Conservation (phyloP, 2,329 filamentous ascomycete species). For the Penicillium sp. region DNA sequence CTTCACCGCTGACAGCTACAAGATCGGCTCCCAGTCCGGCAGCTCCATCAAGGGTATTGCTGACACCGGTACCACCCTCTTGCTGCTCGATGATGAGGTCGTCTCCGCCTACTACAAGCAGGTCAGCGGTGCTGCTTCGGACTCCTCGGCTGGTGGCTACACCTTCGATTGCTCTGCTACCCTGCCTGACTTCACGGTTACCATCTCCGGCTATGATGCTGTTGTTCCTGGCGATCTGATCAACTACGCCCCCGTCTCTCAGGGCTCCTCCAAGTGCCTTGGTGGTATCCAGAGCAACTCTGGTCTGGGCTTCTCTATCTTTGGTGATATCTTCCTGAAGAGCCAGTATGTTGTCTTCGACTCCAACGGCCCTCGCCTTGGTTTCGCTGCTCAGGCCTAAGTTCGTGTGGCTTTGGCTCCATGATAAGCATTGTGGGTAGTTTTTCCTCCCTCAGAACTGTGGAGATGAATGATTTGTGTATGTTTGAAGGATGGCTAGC, state of each 20-base stretch:
- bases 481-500: slow-evolving; percentile 13
- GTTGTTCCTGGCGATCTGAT: slow-evolving; percentile 56
- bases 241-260: slow-evolving; percentile 51
- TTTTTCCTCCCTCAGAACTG: not conserved
- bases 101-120: slow-evolving; percentile 61
- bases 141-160: slow-evolving; percentile 54
- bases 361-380: slow-evolving; percentile 47
- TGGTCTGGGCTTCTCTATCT: slow-evolving; percentile 64
- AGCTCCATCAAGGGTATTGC: slow-evolving; percentile 57
- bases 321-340: slow-evolving; percentile 80
- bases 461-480: slow-evolving; percentile 7
- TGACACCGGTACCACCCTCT: slow-evolving; percentile 68
- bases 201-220: slow-evolving; percentile 51
- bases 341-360: slow-evolving; percentile 74
- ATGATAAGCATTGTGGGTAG: not conserved
- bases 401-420: not conserved
- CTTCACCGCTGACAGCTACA: slow-evolving; percentile 59
- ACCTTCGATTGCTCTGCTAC: slow-evolving; percentile 52
- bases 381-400: slow-evolving; percentile 47
- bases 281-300: slow-evolving; percentile 70
- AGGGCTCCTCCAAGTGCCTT: slow-evolving; percentile 58
- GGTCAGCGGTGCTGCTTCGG: slow-evolving; percentile 54
- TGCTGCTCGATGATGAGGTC: slow-evolving; percentile 57
- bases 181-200: slow-evolving; percentile 56
- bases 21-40: slow-evolving; percentile 49